These are phyloP conservation scores for Phytophthora sp. DNA, from an alignment of 352 stramenopile genomes.

Conservation along the genomic window DNA sequence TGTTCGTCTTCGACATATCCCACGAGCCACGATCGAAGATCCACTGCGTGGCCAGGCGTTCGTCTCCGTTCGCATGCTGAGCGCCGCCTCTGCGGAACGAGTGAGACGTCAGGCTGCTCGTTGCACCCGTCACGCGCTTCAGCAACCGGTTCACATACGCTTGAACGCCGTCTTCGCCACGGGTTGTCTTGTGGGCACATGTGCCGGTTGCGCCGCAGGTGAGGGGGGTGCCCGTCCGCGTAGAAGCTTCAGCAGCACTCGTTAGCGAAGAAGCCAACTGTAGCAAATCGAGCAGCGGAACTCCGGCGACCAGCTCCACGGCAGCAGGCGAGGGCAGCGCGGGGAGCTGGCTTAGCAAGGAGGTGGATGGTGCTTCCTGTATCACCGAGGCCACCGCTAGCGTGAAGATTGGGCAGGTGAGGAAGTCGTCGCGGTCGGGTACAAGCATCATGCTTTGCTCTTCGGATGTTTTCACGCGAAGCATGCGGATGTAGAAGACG, in stretches of 20 bases:
- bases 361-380: background rate
- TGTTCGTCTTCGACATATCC: too few species aligned
- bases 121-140: too few species aligned
- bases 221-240: too few species aligned
- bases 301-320: background rate
- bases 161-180: too few species aligned
- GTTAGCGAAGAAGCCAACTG: background rate
- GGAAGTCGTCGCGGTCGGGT: too few species aligned
- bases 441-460: too few species aligned
- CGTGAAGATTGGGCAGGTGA: too few species aligned
- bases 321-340: background rate
- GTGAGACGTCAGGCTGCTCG: constrained; percentile 30
- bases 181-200: too few species aligned
- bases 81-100: constrained; percentile 34
- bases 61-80: constrained; percentile 27
- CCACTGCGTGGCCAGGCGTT: background rate
- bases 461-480: too few species aligned
- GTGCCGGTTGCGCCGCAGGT: constrained; percentile 7
- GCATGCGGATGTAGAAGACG: background rate
- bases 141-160: too few species aligned
- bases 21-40: too few species aligned
- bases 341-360: background rate
- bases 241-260: background rate
- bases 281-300: background rate
- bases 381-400: background rate